These are phyloP conservation scores for Botryotinia calthae DNA, from an alignment of 2,329 filamentous ascomycete species.

Conservation along the genomic window DNA sequence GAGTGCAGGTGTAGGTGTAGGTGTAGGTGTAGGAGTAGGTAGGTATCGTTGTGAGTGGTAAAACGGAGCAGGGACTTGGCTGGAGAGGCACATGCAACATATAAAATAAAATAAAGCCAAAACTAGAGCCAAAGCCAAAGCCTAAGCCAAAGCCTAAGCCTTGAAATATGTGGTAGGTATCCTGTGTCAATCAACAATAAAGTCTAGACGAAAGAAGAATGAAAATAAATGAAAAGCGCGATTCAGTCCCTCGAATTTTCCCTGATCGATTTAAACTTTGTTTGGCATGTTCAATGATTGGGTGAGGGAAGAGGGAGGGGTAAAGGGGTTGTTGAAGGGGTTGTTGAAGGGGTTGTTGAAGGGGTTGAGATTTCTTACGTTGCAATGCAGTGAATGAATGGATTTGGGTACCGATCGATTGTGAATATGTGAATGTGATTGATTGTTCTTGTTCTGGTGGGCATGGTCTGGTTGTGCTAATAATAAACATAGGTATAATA, in stretches of 20 bases:
- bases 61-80: not conserved
- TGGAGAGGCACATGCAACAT: slow-evolving; percentile 6
- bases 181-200: not conserved
- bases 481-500: not conserved
- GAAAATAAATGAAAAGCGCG: not conserved
- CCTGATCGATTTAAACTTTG: not conserved
- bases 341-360: not conserved
- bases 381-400: not conserved
- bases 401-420: not conserved
- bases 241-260: not conserved
- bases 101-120: not conserved
- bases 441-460: not conserved
- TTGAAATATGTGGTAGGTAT: not conserved
- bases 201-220: not conserved
- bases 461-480: not conserved
- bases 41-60: not conserved
- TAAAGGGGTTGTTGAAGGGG: no score
- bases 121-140: not conserved
- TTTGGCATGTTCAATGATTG: slow-evolving; percentile 6
- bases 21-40: not conserved
- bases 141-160: not conserved
- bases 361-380: slow-evolving; percentile 4
- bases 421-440: not conserved
- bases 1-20: not conserved
- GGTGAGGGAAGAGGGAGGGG: not conserved